These are phyloP conservation scores for Hanseniaspora mollemarum DNA, from an alignment of 805 yeast species.

Conservation along the genomic window DNA sequence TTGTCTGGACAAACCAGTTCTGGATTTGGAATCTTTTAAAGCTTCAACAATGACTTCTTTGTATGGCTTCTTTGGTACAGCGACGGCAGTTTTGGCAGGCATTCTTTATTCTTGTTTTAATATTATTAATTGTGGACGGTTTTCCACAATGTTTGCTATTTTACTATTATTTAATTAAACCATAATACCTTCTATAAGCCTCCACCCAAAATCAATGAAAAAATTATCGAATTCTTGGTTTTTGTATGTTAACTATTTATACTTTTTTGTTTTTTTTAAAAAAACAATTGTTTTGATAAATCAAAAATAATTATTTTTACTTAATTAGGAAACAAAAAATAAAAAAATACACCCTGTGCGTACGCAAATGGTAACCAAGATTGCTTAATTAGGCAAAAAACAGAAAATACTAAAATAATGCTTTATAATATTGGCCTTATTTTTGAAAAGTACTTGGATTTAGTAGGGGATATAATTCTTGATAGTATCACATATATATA, in stretches of 20 bases:
- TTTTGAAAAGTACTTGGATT: too few species aligned
- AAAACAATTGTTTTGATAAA: conserved; percentile 1
- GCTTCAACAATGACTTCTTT: conserved; percentile 41
- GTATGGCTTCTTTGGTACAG: conserved; percentile 16
- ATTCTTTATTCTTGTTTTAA: conserved; percentile 3
- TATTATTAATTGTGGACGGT: neutral
- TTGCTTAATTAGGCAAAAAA: neutral
- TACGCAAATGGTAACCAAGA: neutral
- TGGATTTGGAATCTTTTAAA: conserved; percentile 56
- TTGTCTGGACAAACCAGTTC: conserved; percentile 76
- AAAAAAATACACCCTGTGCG: neutral
- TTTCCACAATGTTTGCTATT: neutral
- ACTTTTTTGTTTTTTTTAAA: conserved; percentile 7
- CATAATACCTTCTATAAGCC: too few species aligned
- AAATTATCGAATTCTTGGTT: too few species aligned
- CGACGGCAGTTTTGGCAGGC: conserved; percentile 15
- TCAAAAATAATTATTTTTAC: neutral
- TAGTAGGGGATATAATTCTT: too few species aligned
- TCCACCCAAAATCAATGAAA: too few species aligned
- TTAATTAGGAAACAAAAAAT: neutral
- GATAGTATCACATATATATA: too few species aligned
- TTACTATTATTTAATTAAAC: too few species aligned
- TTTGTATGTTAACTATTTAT: conserved; percentile 17
- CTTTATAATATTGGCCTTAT: too few species aligned
- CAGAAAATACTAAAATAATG: too few species aligned